These are phyloP conservation scores for Beauveria australis DNA, from an alignment of 2,329 filamentous ascomycete genomes.

Conservation along the genomic window DNA sequence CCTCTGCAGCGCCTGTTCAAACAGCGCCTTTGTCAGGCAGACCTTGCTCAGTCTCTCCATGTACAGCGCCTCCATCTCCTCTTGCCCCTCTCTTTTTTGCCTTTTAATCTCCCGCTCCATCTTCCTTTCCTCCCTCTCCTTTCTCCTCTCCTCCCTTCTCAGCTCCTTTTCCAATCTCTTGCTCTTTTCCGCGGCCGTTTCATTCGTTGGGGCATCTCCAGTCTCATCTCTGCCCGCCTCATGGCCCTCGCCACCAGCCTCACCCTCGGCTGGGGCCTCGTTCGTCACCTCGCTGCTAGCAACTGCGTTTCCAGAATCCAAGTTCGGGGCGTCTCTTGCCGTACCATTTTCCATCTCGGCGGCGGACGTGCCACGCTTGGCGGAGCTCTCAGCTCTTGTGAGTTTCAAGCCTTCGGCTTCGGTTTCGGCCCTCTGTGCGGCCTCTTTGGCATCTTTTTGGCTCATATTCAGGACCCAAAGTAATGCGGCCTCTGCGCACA, in stretches of 20 bases:
- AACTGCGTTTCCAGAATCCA: no score
- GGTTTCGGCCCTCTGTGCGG: no score
- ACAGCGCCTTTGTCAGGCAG: neutral
- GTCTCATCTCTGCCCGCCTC: no score
- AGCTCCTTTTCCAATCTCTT: neutral
- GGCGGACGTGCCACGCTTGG: no score
- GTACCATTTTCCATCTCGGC: no score
- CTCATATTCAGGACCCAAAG: neutral
- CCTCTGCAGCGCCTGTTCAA: neutral
- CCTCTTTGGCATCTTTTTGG: neutral
- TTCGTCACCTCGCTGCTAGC: no score
- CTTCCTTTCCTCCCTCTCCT: neutral
- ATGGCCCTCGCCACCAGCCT: no score
- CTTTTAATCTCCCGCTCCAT: neutral
- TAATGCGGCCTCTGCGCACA: constrained; percentile 24
- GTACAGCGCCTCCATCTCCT: neutral
- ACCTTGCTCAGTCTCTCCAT: neutral
- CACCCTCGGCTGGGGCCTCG: no score
- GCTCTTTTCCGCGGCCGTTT: no score
- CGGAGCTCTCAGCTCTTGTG: no score
- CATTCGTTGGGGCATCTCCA: no score
- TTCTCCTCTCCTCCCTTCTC: neutral
- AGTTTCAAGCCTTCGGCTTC: neutral
- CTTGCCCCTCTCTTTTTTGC: neutral
- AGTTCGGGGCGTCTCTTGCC: no score